Conservation (phyloP, 768 basidiomycete genomes). For the Leccinellum luteum region DNA sequence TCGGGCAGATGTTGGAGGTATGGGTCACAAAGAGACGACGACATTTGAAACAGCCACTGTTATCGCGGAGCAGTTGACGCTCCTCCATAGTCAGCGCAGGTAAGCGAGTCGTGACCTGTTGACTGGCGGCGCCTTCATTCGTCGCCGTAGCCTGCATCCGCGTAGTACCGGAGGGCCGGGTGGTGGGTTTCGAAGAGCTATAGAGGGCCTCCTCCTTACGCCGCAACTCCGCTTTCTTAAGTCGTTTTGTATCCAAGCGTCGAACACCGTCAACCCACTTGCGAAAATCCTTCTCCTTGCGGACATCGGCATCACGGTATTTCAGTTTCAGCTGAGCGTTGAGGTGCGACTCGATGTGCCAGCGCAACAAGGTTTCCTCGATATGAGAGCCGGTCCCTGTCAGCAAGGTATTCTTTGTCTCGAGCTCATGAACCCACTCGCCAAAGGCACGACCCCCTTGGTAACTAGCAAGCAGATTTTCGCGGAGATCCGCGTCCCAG, state of each 20-base stretch:
- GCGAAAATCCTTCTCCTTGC: not conserved
- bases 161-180: too few relatives aligned
- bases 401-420: not conserved
- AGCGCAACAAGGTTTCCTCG: not conserved
- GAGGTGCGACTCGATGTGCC: not conserved
- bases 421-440: not conserved
- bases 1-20: not conserved
- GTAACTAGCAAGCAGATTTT: not conserved
- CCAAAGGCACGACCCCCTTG: not conserved
- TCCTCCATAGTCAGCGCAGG: constrained; percentile 9
- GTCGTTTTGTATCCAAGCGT: not conserved
- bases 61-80: constrained; percentile 3
- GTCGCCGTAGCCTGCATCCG: too few relatives aligned
- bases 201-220: not conserved
- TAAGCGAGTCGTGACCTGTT: not conserved
- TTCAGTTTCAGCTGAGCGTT: not conserved
- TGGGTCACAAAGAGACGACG: not conserved
- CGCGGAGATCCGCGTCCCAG: not conserved
- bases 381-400: not conserved
- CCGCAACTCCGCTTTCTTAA: not conserved
- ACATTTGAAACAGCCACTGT: constrained; percentile 30
- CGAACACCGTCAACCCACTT: not conserved
- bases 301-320: not conserved
- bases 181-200: not conserved
- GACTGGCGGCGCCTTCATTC: too few relatives aligned